Percentiles rank a stretch among this genome's conserved stretches.
Evolutionary conservation across 306 rosid genomes (phyloP).

Genomic region (Sophora flavescens): DNA sequence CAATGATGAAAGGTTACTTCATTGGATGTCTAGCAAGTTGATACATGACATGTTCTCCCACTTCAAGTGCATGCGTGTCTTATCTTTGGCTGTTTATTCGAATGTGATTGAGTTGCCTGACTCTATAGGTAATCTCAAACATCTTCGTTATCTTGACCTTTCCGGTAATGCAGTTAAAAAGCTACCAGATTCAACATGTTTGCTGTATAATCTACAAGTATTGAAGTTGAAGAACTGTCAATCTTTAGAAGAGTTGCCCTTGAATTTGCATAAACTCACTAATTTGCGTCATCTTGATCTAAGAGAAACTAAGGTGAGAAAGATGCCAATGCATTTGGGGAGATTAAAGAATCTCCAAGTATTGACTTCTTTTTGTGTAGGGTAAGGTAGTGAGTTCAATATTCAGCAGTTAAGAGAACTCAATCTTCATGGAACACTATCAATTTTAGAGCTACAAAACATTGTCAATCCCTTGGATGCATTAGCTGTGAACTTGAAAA

Average conservation of each 20-base stretch:
- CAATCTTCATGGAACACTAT: conserved; percentile 28
- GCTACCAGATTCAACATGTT: conserved; percentile 40
- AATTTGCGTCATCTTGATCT: conserved; percentile 40
- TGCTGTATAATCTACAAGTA: background rate
- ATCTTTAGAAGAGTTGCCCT: too few species aligned
- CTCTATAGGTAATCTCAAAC: conserved; percentile 31
- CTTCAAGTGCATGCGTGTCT: background rate
- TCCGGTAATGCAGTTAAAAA: background rate
- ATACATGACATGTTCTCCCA: background rate
- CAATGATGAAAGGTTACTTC: background rate
- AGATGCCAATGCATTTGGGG: background rate
- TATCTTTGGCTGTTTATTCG: background rate
- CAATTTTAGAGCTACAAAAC: background rate
- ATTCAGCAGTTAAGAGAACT: conserved; percentile 27
- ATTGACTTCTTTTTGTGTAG: background rate
- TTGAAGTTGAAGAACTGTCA: too few species aligned
- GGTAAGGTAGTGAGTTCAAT: background rate
- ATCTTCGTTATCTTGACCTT: conserved; percentile 44
- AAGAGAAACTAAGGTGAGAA: too few species aligned
- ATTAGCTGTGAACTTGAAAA: background rate
- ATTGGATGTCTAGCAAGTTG: background rate
- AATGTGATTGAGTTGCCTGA: background rate
- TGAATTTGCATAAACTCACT: conserved; percentile 21
- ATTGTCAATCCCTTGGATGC: conserved; percentile 8
- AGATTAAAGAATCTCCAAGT: conserved; percentile 18